Conservation (phyloP, 2,329 filamentous ascomycete genomes). For the Hymenoscyphus salicellus region DNA sequence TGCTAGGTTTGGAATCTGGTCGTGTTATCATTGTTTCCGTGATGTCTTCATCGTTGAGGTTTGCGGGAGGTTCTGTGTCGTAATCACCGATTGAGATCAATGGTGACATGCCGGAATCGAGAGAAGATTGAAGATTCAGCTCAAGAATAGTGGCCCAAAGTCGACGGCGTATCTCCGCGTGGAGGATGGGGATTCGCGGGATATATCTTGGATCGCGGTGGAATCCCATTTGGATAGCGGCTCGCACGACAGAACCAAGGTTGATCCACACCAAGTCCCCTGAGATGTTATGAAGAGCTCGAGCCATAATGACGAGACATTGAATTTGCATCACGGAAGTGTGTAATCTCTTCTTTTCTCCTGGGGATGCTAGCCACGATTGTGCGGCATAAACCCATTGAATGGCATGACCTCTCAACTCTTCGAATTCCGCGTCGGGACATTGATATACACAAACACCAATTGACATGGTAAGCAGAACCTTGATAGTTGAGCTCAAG, state of each 20-base stretch:
- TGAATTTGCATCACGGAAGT: conserved; percentile 50
- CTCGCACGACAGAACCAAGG: conserved; percentile 49
- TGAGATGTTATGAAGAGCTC: conserved; percentile 46
- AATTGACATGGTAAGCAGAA: conserved; percentile 30
- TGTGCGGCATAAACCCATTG: conserved; percentile 29
- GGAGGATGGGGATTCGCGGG: conserved; percentile 45
- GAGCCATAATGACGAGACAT: conserved; percentile 50
- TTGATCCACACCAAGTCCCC: conserved; percentile 53
- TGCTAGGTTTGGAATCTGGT: conserved; percentile 25
- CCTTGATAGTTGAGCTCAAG: conserved; percentile 21
- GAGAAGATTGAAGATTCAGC: conserved; percentile 49
- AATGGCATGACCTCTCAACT: conserved; percentile 9
- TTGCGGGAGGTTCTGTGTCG: conserved; percentile 49
- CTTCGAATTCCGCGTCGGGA: not conserved
- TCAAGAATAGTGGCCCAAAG: conserved; percentile 57
- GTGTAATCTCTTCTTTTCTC: conserved; percentile 49
- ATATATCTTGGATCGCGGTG: conserved; percentile 55
- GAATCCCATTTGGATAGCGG: conserved; percentile 56
- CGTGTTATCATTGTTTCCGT: conserved; percentile 35
- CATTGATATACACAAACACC: conserved; percentile 25
- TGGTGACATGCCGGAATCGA: conserved; percentile 51
- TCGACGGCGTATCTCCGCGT: conserved; percentile 53
- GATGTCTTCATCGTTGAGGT: conserved; percentile 53
- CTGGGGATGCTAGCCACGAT: conserved; percentile 28
- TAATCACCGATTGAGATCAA: conserved; percentile 47